Percentiles rank a stretch among this genome's conserved stretches.
These are phyloP conservation scores for Apophysomyces variabilis DNA, from an alignment of 371 early-diverging fungal species.

Conservation along the genomic window DNA sequence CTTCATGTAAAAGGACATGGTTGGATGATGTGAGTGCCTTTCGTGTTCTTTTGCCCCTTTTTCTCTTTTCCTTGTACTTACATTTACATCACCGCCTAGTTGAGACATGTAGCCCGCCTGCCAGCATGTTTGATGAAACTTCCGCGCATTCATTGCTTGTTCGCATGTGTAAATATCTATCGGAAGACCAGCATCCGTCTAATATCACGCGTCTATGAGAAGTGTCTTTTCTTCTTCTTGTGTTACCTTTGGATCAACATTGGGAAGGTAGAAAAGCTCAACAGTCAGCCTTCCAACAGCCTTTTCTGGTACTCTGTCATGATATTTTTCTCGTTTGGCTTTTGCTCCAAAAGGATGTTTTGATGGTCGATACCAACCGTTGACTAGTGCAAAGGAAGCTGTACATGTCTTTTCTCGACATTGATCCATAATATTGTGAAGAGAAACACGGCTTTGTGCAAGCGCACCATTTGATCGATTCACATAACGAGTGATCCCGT, in stretches of 20 bases:
- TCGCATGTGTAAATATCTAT: constrained; percentile 30
- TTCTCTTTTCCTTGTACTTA: constrained; percentile 9
- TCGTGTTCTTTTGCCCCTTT: neutral
- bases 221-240: neutral
- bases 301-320: constrained; percentile 26
- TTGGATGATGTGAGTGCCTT: neutral
- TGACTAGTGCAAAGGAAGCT: constrained; percentile 42
- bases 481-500: constrained; percentile 23
- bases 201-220: neutral
- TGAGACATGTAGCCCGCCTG: constrained; percentile 42
- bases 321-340: constrained; percentile 16
- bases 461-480: constrained; percentile 30
- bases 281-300: constrained; percentile 46
- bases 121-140: constrained; percentile 42
- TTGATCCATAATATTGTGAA: constrained; percentile 23
- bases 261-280: constrained; percentile 28
- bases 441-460: constrained; percentile 41
- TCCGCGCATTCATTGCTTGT: constrained; percentile 35
- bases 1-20: constrained; percentile 8
- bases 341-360: constrained; percentile 10
- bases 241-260: constrained; percentile 19
- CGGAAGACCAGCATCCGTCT: constrained; percentile 19
- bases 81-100: constrained; percentile 37
- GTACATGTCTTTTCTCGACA: constrained; percentile 28
- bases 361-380: constrained; percentile 44